phyloP scores from a whole-genome alignment of 495 filamentous ascomycete genomes.

The Penicillium canescens region DNA sequence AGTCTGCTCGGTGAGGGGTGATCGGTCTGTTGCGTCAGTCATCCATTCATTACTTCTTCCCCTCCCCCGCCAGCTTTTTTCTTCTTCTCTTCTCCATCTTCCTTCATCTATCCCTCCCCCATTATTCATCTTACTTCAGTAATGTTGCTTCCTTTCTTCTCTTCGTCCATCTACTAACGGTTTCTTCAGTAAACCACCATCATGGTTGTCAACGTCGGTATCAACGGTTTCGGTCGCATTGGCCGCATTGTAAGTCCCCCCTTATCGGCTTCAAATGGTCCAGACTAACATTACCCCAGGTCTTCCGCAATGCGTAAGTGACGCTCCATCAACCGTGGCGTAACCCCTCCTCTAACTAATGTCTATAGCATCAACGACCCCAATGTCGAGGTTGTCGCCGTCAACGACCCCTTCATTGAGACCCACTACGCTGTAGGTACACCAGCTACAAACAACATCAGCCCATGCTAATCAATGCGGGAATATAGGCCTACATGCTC shows the following conservation, averaged over 20 bases:
- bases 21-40: conserved; percentile 49
- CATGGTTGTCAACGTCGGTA: conserved; percentile 74
- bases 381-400: conserved; percentile 86
- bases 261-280: not conserved
- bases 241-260: conserved; percentile 77
- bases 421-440: conserved; percentile 89
- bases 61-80: conserved; percentile 25
- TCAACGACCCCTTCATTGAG: conserved; percentile 99
- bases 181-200: conserved; percentile 24
- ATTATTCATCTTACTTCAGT: conserved; percentile 28
- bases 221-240: conserved; percentile 99
- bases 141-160: conserved; percentile 16
- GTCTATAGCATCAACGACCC: conserved; percentile 74
- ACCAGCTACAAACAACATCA: not conserved
- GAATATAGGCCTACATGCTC: conserved; percentile 89
- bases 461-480: not conserved
- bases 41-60: conserved; percentile 29
- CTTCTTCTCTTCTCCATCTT: conserved; percentile 28
- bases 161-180: conserved; percentile 8
- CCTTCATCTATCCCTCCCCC: conserved; percentile 27
- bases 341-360: conserved; percentile 27
- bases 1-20: conserved; percentile 38
- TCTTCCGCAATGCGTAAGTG: conserved; percentile 80
- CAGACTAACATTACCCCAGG: conserved; percentile 36
- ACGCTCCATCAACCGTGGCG: conserved; percentile 4